These are phyloP conservation scores for Fulvia fulva DNA, from an alignment of 2,329 filamentous ascomycete genomes.

Conservation along the genomic window DNA sequence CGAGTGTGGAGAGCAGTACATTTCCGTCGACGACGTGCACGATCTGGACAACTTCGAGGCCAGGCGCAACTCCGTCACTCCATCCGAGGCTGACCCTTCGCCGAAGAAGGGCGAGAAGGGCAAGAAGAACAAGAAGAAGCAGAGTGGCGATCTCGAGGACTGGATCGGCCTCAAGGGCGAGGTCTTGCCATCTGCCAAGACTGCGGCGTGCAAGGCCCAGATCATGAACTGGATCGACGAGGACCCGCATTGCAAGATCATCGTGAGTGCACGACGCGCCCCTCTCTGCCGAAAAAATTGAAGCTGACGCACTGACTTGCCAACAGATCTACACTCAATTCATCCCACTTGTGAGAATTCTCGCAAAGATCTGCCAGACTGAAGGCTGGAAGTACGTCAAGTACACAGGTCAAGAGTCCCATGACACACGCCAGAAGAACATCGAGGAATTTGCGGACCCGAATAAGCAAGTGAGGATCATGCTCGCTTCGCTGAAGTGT, in stretches of 20 bases:
- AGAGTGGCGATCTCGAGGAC: constrained; percentile 26
- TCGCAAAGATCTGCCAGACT: constrained; percentile 47
- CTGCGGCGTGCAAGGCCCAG: constrained; percentile 43
- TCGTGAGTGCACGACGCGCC: constrained; percentile 25
- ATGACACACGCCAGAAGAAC: constrained; percentile 42
- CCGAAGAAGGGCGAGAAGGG: constrained; percentile 5
- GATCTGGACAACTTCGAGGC: not conserved
- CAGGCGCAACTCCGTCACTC: not conserved
- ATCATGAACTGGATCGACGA: constrained; percentile 44
- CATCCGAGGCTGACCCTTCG: not conserved
- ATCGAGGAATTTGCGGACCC: constrained; percentile 44
- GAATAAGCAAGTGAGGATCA: constrained; percentile 39
- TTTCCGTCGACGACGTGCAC: constrained; percentile 8
- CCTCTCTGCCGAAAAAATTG: not conserved
- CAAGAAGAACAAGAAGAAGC: constrained; percentile 22
- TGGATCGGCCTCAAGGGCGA: constrained; percentile 39
- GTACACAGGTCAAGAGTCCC: constrained; percentile 50
- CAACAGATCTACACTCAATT: constrained; percentile 55
- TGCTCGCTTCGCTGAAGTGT: constrained; percentile 55
- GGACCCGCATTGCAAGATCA: constrained; percentile 51
- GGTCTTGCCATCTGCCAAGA: constrained; percentile 45
- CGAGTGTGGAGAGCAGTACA: constrained; percentile 34
- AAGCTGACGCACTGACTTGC: not conserved
- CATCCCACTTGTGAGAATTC: constrained; percentile 49
- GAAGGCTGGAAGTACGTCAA: constrained; percentile 49